These are phyloP conservation scores for Rhinocladiella mackenziei DNA, from an alignment of 2,329 filamentous ascomycete genomes.

Conservation along the genomic window DNA sequence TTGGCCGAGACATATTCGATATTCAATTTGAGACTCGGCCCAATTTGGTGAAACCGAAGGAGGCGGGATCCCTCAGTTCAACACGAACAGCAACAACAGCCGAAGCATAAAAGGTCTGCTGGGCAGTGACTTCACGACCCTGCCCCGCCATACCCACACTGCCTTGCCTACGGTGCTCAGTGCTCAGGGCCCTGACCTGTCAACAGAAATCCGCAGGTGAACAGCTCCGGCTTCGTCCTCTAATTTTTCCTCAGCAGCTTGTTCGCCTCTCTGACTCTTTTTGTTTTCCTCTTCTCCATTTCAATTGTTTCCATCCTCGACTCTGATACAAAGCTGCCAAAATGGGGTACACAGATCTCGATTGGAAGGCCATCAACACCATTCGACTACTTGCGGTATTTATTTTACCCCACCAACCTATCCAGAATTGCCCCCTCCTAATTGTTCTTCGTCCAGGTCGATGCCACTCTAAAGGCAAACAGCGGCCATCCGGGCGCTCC, in stretches of 20 bases:
- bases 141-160: conserved; percentile 9
- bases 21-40: no score
- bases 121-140: conserved; percentile 4
- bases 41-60: no score
- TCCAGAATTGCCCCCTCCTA: conserved; percentile 7
- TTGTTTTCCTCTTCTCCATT: conserved; percentile 4
- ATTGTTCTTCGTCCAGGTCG: conserved; percentile 59
- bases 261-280: conserved; percentile 3
- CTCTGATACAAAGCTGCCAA: conserved; percentile 37
- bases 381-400: conserved; percentile 94
- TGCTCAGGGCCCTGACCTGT: no score
- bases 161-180: no score
- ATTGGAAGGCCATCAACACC: conserved; percentile 94
- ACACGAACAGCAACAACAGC: no score
- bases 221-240: conserved; percentile 7
- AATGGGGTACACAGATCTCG: conserved; percentile 86
- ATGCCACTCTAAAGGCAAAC: conserved; percentile 95
- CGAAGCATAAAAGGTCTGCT: no score
- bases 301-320: conserved; percentile 3
- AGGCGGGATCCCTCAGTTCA: no score
- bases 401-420: conserved; percentile 35
- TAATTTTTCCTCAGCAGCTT: conserved; percentile 18
- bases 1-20: no score
- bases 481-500: conserved; percentile 98
- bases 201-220: no score